Conservation (phyloP, 2,329 filamentous ascomycete species). For the Paraphoma chrysanthemicola region DNA sequence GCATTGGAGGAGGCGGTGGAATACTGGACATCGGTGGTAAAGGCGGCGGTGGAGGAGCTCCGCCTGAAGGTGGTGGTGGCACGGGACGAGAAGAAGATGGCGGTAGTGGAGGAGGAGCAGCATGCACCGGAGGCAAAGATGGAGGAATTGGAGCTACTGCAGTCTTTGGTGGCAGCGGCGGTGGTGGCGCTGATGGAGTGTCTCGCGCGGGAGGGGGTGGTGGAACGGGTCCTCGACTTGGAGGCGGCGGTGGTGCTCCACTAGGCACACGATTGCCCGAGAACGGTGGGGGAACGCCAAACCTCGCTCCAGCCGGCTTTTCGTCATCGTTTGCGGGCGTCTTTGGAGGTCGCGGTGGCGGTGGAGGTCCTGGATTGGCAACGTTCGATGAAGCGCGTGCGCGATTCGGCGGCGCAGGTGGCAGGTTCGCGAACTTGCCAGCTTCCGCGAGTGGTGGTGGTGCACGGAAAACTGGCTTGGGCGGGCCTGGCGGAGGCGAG, state of each 20-base stretch:
- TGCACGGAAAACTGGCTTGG: conserved; percentile 76
- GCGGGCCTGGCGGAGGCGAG: conserved; percentile 66
- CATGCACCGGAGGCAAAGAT: conserved; percentile 56
- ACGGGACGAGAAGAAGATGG: conserved; percentile 38
- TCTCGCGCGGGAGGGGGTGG: conserved; percentile 56
- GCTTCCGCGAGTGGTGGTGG: conserved; percentile 90
- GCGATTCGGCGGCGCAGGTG: conserved; percentile 55
- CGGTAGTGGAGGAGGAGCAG: conserved; percentile 31
- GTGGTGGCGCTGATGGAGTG: conserved; percentile 48
- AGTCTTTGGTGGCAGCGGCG: conserved; percentile 46
- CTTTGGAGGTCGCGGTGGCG: conserved; percentile 64
- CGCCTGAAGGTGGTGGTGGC: conserved; percentile 30
- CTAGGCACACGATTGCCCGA: conserved; percentile 65
- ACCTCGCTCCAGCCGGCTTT: conserved; percentile 64
- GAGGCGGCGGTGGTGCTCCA: conserved; percentile 78
- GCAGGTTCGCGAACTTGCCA: conserved; percentile 75
- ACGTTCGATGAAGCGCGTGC: conserved; percentile 58
- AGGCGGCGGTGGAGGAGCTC: conserved; percentile 41
- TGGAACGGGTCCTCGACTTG: conserved; percentile 73
- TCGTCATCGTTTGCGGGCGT: conserved; percentile 67
- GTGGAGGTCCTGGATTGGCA: conserved; percentile 66
- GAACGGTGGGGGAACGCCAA: conserved; percentile 83
- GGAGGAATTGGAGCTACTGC: conserved; percentile 64
- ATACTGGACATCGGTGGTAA: conserved; percentile 42
- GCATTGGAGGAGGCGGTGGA: conserved; percentile 39